Conservation (phyloP, 2,329 filamentous ascomycete genomes). For the Didymella segeticola region DNA sequence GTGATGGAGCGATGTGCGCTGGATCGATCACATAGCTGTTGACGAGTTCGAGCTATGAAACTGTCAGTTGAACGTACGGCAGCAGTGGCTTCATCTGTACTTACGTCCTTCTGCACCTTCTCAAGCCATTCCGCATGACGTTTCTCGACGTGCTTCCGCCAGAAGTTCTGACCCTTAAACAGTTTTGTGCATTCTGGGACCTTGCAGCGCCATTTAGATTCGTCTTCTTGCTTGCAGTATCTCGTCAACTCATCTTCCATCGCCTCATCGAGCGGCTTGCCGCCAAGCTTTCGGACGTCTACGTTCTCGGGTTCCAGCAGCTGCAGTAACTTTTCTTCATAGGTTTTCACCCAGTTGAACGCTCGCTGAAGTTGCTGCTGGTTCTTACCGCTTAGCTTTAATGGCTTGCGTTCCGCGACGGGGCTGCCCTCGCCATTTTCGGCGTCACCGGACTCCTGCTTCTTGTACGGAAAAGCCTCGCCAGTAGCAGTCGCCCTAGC, state of each 20-base stretch:
- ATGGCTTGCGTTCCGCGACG: slow-evolving; percentile 73
- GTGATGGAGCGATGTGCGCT: slow-evolving; percentile 89
- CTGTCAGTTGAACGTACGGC: slow-evolving; percentile 10
- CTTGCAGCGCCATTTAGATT: slow-evolving; percentile 95
- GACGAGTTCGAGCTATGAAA: slow-evolving; percentile 77
- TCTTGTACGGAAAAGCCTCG: slow-evolving; percentile 83
- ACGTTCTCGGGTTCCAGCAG: slow-evolving; percentile 88
- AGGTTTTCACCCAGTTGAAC: slow-evolving; percentile 99
- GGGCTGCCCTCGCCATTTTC: slow-evolving; percentile 70
- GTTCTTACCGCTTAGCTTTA: slow-evolving; percentile 73
- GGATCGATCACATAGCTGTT: slow-evolving; percentile 96
- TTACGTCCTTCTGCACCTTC: slow-evolving; percentile 80
- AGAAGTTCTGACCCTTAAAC: slow-evolving; percentile 97
- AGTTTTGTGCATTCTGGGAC: slow-evolving; percentile 95
- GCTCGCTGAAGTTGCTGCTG: slow-evolving; percentile 93
- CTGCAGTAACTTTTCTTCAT: slow-evolving; percentile 94
- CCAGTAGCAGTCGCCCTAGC: slow-evolving; percentile 84
- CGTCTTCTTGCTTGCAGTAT: slow-evolving; percentile 95
- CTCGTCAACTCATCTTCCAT: slow-evolving; percentile 85
- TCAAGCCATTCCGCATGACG: slow-evolving; percentile 89
- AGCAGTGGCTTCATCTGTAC: slow-evolving; percentile 41
- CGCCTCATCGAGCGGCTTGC: slow-evolving; percentile 84
- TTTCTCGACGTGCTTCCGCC: slow-evolving; percentile 98
- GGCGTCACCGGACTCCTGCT: slow-evolving; percentile 71
- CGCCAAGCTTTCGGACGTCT: slow-evolving; percentile 89